These are phyloP conservation scores for Penicillium sp. DNA, from an alignment of 2,329 filamentous ascomycete genomes.

Conservation along the genomic window DNA sequence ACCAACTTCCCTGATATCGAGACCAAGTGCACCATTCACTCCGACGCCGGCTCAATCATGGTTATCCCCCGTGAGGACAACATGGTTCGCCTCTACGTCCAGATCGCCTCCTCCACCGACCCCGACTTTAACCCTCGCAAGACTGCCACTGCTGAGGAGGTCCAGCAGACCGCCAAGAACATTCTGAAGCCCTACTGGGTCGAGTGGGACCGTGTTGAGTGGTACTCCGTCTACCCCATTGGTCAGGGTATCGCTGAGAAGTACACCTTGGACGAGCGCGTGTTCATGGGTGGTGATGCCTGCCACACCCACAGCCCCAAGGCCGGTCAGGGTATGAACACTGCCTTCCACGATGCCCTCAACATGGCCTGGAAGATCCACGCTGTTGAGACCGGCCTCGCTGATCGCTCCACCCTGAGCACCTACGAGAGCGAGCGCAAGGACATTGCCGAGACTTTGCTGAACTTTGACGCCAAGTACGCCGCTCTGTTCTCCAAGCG, in stretches of 20 bases:
- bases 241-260: slow-evolving; percentile 66
- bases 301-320: slow-evolving; percentile 68
- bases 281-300: slow-evolving; percentile 67
- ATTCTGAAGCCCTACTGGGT: slow-evolving; percentile 63
- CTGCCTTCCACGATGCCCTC: slow-evolving; percentile 65
- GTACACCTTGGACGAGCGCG: slow-evolving; percentile 65
- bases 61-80: slow-evolving; percentile 57
- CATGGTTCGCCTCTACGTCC: slow-evolving; percentile 54
- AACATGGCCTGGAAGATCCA: slow-evolving; percentile 98
- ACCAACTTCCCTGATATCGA: slow-evolving; percentile 66
- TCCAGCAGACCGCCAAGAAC: slow-evolving; percentile 59
- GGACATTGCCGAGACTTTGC: slow-evolving; percentile 77
- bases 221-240: slow-evolving; percentile 68
- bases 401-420: slow-evolving; percentile 70
- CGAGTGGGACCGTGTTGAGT: slow-evolving; percentile 66
- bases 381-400: slow-evolving; percentile 81
- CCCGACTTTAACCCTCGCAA: slow-evolving; percentile 63
- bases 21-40: slow-evolving; percentile 70
- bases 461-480: slow-evolving; percentile 86
- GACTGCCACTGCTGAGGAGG: slow-evolving; percentile 60
- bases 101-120: slow-evolving; percentile 65
- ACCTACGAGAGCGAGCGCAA: slow-evolving; percentile 89
- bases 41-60: slow-evolving; percentile 65
- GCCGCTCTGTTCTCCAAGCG: slow-evolving; percentile 85
- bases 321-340: slow-evolving; percentile 67